Percentiles rank a stretch among this genome's conserved stretches.
Evolutionary conservation across 345 rosid species (phyloP).

Genomic region (Pugionium dolabratum): DNA sequence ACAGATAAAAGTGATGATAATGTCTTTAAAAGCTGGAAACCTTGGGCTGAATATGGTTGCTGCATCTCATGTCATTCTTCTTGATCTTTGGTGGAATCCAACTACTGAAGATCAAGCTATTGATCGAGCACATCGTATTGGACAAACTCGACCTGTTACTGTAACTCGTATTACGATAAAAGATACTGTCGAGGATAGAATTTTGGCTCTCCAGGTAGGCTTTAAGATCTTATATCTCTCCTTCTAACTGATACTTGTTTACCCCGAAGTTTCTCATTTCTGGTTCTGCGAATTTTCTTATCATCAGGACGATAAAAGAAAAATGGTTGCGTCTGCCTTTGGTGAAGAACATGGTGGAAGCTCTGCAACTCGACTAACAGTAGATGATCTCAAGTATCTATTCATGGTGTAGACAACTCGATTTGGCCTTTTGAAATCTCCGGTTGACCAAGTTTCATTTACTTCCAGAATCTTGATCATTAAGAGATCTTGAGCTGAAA

Average conservation of each 20-base stretch:
- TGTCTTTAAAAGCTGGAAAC: constrained; percentile 96
- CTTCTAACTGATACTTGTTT: constrained; percentile 13
- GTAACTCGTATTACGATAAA: constrained; percentile 83
- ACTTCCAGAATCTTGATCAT: constrained; percentile 37
- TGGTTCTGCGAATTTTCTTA: constrained; percentile 18
- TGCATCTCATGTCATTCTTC: constrained; percentile 89
- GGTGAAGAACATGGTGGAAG: constrained; percentile 87
- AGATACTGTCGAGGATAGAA: constrained; percentile 88
- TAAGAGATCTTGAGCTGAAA: constrained; percentile 30
- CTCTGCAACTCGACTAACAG: constrained; percentile 74
- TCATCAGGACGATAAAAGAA: constrained; percentile 86
- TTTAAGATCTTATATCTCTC: not conserved
- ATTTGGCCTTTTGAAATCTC: constrained; percentile 2
- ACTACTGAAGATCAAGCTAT: constrained; percentile 51
- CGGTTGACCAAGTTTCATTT: constrained; percentile 23
- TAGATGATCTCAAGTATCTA: constrained; percentile 77
- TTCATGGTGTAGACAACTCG: constrained; percentile 54
- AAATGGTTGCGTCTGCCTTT: constrained; percentile 96
- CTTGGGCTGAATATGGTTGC: constrained; percentile 98
- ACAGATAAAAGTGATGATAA: constrained; percentile 86
- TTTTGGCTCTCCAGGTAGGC: constrained; percentile 80
- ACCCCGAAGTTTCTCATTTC: constrained; percentile 1
- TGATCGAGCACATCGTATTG: constrained; percentile 97
- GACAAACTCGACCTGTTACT: constrained; percentile 94
- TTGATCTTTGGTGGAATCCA: constrained; percentile 99